These are phyloP conservation scores for Leavenworthia alabamica DNA, from an alignment of 345 rosid species.

Conservation along the genomic window DNA sequence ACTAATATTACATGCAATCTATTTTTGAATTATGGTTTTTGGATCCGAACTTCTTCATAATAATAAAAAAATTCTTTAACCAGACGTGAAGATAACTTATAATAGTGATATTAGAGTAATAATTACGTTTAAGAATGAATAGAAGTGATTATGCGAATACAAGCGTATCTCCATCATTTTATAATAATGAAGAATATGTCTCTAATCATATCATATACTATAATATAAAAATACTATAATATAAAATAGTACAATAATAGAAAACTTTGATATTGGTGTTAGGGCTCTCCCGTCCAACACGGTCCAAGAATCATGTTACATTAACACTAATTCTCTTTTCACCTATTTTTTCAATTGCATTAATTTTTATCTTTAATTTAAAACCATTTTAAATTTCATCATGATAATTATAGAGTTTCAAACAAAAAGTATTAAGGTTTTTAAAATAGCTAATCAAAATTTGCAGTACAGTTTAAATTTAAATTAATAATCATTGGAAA, in stretches of 20 bases:
- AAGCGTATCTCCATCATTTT: neutral
- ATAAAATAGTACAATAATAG: neutral
- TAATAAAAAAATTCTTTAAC: too few relatives aligned
- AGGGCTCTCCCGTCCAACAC: neutral
- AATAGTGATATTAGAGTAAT: neutral
- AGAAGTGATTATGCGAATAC: neutral
- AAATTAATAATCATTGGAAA: neutral
- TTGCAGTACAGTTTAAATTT: neutral
- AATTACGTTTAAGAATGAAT: neutral
- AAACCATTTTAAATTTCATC: too few relatives aligned
- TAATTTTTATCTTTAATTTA: too few relatives aligned
- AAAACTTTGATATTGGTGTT: neutral
- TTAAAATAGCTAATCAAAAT: neutral
- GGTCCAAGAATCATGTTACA: constrained; percentile 3
- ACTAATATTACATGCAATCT: too few relatives aligned
- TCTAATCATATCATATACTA: neutral
- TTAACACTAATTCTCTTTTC: too few relatives aligned
- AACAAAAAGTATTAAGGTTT: too few relatives aligned
- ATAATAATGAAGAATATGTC: neutral
- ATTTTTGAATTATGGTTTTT: too few relatives aligned
- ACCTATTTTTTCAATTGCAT: too few relatives aligned
- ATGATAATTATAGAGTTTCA: too few relatives aligned
- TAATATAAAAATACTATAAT: too few relatives aligned
- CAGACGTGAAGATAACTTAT: neutral
- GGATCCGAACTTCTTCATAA: too few relatives aligned